Base-by-base conservation (phyloP, 2,329 filamentous ascomycete species). In the Penicillium psychrosexuale region DNA sequence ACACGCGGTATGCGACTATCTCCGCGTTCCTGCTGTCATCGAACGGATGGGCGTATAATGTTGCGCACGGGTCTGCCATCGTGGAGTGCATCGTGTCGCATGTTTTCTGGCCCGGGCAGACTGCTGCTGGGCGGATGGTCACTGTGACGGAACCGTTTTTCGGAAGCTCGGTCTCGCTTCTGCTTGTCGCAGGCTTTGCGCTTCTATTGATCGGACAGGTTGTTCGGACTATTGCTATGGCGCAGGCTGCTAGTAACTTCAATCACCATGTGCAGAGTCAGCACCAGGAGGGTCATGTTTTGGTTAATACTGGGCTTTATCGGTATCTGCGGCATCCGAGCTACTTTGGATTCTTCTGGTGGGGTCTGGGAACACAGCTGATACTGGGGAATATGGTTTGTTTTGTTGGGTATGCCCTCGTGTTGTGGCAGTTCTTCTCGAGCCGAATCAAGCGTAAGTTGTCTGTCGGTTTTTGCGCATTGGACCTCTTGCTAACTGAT, bases 301-400 rank as follows among this genome's bases (percentile, higher is more conserved):
- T 99, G n/a, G 89, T 99, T 3, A 96, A 88, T 0, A 79, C 78
- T 28, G 94, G 94, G 0, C 77, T 97, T 33, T 99, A 97, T 72
- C 77, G 78, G 8, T 72, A 82, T 42, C 77, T 95, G 49, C 80
- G 94, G 24, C 94, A 99, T 73, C 94, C 94, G 12, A 89, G 88
- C 56, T 99, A 99, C 75, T 97, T 97, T 77, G 94, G 93, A 3
- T 99, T 97, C 78, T 99, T 96, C 75, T 97, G 91, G 86, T 99
- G 93, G 93, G 91, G 90, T 0, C 69, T 97, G n/a, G 94, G 94
- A 5, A 96, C 92, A 12, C 94, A 99, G 78, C 69, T 97, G 40
- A 84, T 96, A 51, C 80, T 97, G 60, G 93, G 93, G 17, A 99
- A 99, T 74, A 75, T 82, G 8, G 61, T 96, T 2, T 96, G 91